phyloP scores from a whole-genome alignment of 2,329 filamentous ascomycete species.

The Penicillium sp. region DNA sequence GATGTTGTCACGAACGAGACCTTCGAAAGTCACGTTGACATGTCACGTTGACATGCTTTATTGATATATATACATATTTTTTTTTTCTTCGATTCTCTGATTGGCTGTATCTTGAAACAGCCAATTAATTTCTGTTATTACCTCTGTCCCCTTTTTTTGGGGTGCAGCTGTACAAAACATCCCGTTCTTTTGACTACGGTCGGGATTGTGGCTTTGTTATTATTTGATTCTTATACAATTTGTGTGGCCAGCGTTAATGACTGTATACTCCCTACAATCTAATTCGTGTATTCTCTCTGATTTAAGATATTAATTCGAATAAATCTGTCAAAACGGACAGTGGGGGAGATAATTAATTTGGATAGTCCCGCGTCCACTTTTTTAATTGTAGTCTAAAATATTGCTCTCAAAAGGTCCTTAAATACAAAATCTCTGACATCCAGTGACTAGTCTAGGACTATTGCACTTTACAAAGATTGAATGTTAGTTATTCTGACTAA shows the following conservation, averaged over 20 bases:
- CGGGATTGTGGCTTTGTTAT: background rate
- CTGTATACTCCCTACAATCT: background rate
- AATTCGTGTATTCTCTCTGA: background rate
- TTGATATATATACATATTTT: background rate
- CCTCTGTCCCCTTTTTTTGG: background rate
- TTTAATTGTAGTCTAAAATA: background rate
- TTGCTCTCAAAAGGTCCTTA: background rate
- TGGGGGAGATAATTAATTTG: background rate
- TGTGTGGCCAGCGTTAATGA: background rate
- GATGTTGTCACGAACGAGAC: background rate
- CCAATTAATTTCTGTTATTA: background rate
- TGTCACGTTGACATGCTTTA: slow-evolving; percentile 3
- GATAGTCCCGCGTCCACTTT: background rate
- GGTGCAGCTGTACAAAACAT: slow-evolving; percentile 3
- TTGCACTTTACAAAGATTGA: background rate
- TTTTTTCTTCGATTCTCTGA: background rate
- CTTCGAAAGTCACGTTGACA: background rate
- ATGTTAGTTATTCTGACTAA: background rate
- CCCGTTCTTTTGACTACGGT: background rate
- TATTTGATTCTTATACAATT: background rate
- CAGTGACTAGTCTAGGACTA: background rate
- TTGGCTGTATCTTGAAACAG: slow-evolving; percentile 4
- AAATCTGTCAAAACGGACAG: background rate
- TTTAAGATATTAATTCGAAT: background rate
- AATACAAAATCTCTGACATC: background rate